Base-by-base conservation (phyloP, 306 rosid genomes). In the Notholithocarpus densiflorus region DNA sequence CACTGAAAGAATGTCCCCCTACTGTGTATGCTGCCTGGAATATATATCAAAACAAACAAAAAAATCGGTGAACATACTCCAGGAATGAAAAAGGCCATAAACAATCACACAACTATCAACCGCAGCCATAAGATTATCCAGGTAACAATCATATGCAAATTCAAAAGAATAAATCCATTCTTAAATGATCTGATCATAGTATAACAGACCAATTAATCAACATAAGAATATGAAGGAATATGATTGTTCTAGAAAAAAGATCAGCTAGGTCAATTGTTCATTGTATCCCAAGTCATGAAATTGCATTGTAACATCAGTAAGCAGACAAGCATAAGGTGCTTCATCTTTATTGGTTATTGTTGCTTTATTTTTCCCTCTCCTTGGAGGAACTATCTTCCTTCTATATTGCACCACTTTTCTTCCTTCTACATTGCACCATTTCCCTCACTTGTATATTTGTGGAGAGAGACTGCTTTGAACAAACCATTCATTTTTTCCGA, bases 1-100 rank as follows among this genome's bases (percentile, higher is more conserved):
- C 96, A 79, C 86, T 89, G 85, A 84, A 87, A 80, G 96, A 91
- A 83, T 88, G 89, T 14, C 92, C 92, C 12, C 96, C 96, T 1
- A 91, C 89, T 1, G 88, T 91, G 84, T 91, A 91, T 72, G 90
- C 92, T 51, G 96, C 93, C 96, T 89, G 85, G 5, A 15, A 66
- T 34, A 75, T 64, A 32, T 56, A 55, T 29, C 52, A 24, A 71
- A 18, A 76, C 3, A 40, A 40, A 2, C 45, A 40, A 5, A 32
- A 40, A 37, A 4, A 27, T n/a, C 21, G 20, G 32, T 71, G 7
- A 7, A 59, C 51, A 55, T 17, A 37, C 18, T 9, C 5, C 71
- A 18, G 17, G 56, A 6, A 72, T 61, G 68, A 72, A 15, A 68
- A n/a, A 68, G 9, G 18, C 8, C 24, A 32, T 32, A 32, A 32